phyloP scores from a whole-genome alignment of 139 green algal genomes.

The Tetradesmus obliquus region DNA sequence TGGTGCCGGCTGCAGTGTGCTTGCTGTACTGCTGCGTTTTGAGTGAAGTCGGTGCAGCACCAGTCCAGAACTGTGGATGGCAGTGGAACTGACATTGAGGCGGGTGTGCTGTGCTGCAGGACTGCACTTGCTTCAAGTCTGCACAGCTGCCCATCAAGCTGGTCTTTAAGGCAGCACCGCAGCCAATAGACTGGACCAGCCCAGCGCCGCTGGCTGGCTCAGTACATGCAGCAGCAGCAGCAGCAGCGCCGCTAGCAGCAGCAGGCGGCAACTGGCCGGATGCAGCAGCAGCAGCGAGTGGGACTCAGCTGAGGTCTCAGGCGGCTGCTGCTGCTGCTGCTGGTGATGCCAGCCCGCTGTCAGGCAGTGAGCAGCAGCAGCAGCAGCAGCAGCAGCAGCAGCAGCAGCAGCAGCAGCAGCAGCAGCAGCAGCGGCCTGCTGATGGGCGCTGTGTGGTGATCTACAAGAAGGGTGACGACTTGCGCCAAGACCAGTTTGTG shows the following conservation, averaged over 20 bases:
- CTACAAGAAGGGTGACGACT: slow-evolving; percentile 98
- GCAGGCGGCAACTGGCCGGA: neutral
- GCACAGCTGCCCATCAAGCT: slow-evolving; percentile 89
- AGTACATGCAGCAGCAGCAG: slow-evolving; percentile 6
- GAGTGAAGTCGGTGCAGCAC: neutral
- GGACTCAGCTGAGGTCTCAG: neutral
- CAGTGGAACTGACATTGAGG: neutral
- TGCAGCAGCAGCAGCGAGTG: slow-evolving; percentile 20
- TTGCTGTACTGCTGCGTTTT: too few species aligned
- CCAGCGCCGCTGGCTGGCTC: slow-evolving; percentile 35
- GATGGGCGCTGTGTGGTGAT: slow-evolving; percentile 81
- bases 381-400: slow-evolving; percentile 28
- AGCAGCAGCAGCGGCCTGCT: neutral
- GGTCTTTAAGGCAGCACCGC: slow-evolving; percentile 62
- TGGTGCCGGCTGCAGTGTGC: too few species aligned
- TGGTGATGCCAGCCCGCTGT: neutral
- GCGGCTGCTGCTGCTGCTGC: slow-evolving; percentile 1
- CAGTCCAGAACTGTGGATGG: neutral
- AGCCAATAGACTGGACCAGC: slow-evolving; percentile 22
- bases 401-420: slow-evolving; percentile 18
- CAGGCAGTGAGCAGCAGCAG: slow-evolving; percentile 11
- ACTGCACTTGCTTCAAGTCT: slow-evolving; percentile 94
- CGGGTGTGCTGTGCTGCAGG: slow-evolving; percentile 40
- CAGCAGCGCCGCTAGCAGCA: neutral
- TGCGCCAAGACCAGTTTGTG: slow-evolving; percentile 85